Evolutionary conservation across 805 yeast genomes (phyloP).

Genomic region (Hanseniaspora lindneri): DNA sequence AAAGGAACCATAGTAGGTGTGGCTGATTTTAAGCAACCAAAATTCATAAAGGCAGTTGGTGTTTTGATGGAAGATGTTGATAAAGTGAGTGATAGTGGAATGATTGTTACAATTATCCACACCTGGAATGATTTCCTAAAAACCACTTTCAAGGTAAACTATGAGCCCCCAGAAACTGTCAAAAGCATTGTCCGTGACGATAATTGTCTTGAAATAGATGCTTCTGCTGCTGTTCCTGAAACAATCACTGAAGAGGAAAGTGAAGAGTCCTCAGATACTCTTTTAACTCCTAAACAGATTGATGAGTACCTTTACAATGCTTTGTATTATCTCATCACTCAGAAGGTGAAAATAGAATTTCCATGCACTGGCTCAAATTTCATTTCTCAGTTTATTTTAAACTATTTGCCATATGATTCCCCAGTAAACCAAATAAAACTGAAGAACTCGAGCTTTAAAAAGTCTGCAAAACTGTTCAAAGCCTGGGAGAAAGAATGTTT

Average conservation of each 20-base stretch:
- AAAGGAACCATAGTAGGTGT: slow-evolving; percentile 61
- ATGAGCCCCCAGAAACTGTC: slow-evolving; percentile 32
- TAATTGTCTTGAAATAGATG: slow-evolving; percentile 16
- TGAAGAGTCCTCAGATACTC: slow-evolving; percentile 25
- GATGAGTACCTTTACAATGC: slow-evolving; percentile 68
- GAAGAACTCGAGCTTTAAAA: slow-evolving; percentile 81
- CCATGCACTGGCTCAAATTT: slow-evolving; percentile 69
- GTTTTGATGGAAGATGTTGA: slow-evolving; percentile 32
- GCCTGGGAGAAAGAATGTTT: slow-evolving; percentile 70
- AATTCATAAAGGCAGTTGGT: slow-evolving; percentile 64
- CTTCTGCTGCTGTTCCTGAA: slow-evolving; percentile 17
- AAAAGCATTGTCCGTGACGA: slow-evolving; percentile 18
- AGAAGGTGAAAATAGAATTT: slow-evolving; percentile 37
- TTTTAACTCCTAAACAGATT: slow-evolving; percentile 48
- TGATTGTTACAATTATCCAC: slow-evolving; percentile 67
- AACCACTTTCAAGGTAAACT: slow-evolving; percentile 37
- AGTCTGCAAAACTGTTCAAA: slow-evolving; percentile 71
- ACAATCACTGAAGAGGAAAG: neutral
- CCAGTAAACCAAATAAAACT: slow-evolving; percentile 47
- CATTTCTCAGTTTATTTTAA: slow-evolving; percentile 55
- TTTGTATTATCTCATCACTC: slow-evolving; percentile 54
- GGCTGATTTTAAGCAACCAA: slow-evolving; percentile 47
- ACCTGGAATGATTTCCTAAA: slow-evolving; percentile 54
- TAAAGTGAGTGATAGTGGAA: slow-evolving; percentile 50
- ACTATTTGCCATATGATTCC: slow-evolving; percentile 48